A percentile compares a stretch with the other conserved stretches of the same genome.
These are phyloP conservation scores for Cercospora beticola DNA, from an alignment of 2,329 filamentous ascomycete genomes.

Conservation along the genomic window DNA sequence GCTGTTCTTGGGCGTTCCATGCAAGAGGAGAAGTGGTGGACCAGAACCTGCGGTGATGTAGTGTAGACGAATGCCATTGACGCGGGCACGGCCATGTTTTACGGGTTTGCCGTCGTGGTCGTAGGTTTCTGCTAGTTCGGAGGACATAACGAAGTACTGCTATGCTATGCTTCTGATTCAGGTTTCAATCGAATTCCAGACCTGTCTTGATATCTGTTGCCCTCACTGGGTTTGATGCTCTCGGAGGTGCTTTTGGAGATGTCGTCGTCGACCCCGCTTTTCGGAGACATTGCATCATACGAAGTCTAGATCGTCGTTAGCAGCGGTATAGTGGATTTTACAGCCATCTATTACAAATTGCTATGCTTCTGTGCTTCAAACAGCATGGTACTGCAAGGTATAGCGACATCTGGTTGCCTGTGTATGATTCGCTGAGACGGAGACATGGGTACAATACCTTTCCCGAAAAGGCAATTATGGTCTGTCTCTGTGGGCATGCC, in stretches of 20 bases:
- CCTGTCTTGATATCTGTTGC: not conserved
- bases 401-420: not conserved
- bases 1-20: conserved; percentile 38
- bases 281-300: conserved; percentile 8
- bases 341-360: not conserved
- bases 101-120: conserved; percentile 33
- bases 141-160: not conserved
- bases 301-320: not conserved
- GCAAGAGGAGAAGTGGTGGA: conserved; percentile 35
- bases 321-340: not conserved
- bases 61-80: conserved; percentile 39
- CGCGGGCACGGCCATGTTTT: conserved; percentile 34
- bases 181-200: too few species aligned
- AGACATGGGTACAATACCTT: not conserved
- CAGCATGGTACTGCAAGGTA: not conserved
- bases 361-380: not conserved
- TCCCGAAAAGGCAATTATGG: not conserved
- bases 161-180: not conserved
- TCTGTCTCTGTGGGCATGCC: not conserved
- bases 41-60: conserved; percentile 37
- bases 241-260: conserved; percentile 4
- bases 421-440: not conserved
- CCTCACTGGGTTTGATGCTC: not conserved
- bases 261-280: conserved; percentile 8
- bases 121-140: conserved; percentile 33